A percentile compares a stretch with the other conserved stretches of the same genome.
phyloP scores from a whole-genome alignment of 208 protist genomes.

The Acanthamoeba castellanii region DNA sequence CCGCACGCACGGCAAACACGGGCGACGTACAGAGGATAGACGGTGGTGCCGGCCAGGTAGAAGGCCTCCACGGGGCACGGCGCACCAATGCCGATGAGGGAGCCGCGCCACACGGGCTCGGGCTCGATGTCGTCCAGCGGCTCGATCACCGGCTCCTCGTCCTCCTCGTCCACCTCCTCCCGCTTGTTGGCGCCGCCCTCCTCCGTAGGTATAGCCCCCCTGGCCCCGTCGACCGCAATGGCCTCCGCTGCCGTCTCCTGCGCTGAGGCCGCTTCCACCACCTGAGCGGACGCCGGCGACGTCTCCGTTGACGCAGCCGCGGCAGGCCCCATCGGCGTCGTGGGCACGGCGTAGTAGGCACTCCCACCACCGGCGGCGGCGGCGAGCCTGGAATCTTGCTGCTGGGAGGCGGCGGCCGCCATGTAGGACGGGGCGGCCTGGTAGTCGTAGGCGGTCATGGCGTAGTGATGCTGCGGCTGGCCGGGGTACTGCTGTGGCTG shows the following conservation, averaged over 20 bases:
- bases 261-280: neutral
- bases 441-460: neutral
- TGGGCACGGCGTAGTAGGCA: neutral
- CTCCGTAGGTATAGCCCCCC: neutral
- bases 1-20: no score
- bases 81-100: neutral
- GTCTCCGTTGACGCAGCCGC: no score
- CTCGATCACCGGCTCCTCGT: neutral
- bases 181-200: neutral
- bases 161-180: neutral
- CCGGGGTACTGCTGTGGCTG: neutral
- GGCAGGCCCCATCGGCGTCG: neutral
- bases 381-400: neutral
- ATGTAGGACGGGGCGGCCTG: neutral
- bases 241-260: neutral
- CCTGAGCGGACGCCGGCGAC: no score
- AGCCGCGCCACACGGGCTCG: conserved; percentile 11
- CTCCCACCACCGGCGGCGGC: neutral
- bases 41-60: neutral
- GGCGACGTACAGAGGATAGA: neutral
- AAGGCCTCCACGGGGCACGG: conserved; percentile 19
- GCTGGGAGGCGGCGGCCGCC: neutral
- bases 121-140: neutral
- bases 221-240: neutral
- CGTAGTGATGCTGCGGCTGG: neutral